Conservation (phyloP, 768 basidiomycete species). For the Auricularia heimuer region DNA sequence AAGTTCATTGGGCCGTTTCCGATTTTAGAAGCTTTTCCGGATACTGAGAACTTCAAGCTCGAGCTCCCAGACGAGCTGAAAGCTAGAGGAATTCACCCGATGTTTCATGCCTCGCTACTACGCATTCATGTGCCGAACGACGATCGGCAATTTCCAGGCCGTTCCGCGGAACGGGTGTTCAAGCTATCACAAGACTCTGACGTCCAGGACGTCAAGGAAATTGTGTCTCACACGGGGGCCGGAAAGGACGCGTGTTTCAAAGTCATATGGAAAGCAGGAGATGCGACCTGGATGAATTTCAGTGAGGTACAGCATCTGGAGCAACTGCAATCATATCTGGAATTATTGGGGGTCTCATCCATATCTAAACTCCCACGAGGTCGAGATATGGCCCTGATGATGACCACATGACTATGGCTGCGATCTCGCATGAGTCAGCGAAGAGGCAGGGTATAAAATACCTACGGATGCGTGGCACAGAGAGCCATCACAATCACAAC, state of each 20-base stretch:
- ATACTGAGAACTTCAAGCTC: slow-evolving; percentile 15
- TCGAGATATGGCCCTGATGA: slow-evolving; percentile 2
- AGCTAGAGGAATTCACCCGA: slow-evolving; percentile 18
- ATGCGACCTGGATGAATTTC: slow-evolving; percentile 26
- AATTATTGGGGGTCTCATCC: slow-evolving; percentile 17
- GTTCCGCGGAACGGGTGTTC: slow-evolving; percentile 15
- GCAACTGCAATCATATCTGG: slow-evolving; percentile 20
- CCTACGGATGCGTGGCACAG: too few relatives aligned
- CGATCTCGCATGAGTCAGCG: neutral
- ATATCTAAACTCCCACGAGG: slow-evolving; percentile 4
- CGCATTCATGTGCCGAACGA: slow-evolving; percentile 25
- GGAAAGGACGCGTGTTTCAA: slow-evolving; percentile 21
- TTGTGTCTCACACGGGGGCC: slow-evolving; percentile 18
- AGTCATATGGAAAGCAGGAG: slow-evolving; percentile 25
- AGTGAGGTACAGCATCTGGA: slow-evolving; percentile 13
- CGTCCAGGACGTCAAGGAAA: slow-evolving; percentile 21
- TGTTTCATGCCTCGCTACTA: slow-evolving; percentile 26
- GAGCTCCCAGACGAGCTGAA: slow-evolving; percentile 21
- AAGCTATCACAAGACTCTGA: slow-evolving; percentile 14
- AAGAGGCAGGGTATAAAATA: too few relatives aligned
- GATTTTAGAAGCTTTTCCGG: slow-evolving; percentile 11
- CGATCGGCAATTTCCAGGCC: slow-evolving; percentile 23
- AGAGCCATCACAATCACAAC: too few relatives aligned
- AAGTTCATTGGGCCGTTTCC: slow-evolving; percentile 28
- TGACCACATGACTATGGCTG: neutral